These are phyloP conservation scores for Lachnellula occidentalis DNA, from an alignment of 2,329 filamentous ascomycete genomes.

Conservation along the genomic window DNA sequence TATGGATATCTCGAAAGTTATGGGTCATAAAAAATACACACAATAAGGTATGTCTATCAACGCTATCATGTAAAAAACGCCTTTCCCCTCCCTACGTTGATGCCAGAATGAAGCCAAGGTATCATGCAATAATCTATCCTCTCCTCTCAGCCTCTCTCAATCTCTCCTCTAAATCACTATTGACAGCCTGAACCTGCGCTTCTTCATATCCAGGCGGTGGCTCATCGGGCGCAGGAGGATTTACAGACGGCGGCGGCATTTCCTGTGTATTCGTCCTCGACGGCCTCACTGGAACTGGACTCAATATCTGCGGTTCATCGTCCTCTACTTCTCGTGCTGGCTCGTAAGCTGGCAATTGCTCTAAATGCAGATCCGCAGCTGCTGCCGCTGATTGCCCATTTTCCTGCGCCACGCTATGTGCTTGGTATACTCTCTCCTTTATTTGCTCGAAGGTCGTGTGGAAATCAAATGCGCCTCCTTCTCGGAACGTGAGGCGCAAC, in stretches of 20 bases:
- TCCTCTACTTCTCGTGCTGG: conserved; percentile 36
- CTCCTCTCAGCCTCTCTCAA: conserved; percentile 63
- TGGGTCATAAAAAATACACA: not conserved
- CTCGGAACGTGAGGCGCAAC: conserved; percentile 83
- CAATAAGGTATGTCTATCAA: not conserved
- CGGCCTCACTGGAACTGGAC: conserved; percentile 18
- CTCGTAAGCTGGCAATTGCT: conserved; percentile 85
- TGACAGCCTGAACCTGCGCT: conserved; percentile 67
- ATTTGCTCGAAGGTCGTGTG: conserved; percentile 76
- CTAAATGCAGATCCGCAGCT: conserved; percentile 64
- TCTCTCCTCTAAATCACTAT: conserved; percentile 57
- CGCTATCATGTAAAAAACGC: not conserved
- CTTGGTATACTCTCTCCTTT: conserved; percentile 77
- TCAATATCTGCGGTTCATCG: conserved; percentile 20
- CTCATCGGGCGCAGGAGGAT: conserved; percentile 51
- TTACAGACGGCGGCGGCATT: conserved; percentile 14
- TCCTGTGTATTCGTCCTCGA: conserved; percentile 9
- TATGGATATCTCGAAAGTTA: not conserved
- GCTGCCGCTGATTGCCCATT: conserved; percentile 49
- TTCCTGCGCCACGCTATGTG: conserved; percentile 67
- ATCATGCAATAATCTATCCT: not conserved
- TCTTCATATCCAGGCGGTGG: conserved; percentile 91
- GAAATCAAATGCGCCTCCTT: conserved; percentile 93
- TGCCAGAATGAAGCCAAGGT: not conserved
- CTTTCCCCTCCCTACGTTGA: conserved; percentile 4